Conservation (phyloP, 169 alveolate genomes). For the Hepatocystis sp. region DNA sequence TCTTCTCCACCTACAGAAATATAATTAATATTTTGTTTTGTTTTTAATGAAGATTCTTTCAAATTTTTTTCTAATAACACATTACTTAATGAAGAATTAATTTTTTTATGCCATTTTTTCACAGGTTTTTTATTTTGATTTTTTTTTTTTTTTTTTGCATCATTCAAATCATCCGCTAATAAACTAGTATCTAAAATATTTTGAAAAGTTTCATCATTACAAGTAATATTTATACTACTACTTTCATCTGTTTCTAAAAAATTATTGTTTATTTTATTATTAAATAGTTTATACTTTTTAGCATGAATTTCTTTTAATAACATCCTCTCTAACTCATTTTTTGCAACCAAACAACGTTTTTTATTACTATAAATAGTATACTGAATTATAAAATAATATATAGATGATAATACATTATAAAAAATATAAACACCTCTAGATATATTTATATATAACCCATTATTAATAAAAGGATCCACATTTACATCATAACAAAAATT, state of each 20-base stretch:
- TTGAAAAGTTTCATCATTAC: neutral
- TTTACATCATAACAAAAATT: conserved; percentile 20
- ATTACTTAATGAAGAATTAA: neutral
- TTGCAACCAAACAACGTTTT: conserved; percentile 23
- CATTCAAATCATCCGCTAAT: conserved; percentile 13
- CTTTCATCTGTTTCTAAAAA: conserved; percentile 10
- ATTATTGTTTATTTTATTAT: neutral
- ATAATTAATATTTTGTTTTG: neutral
- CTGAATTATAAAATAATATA: conserved; percentile 19
- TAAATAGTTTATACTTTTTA: conserved; percentile 13
- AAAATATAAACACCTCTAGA: neutral
- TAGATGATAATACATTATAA: conserved; percentile 27
- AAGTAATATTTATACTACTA: conserved; percentile 8
- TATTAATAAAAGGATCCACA: neutral
- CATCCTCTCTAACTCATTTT: conserved; percentile 25
- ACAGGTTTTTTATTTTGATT: neutral
- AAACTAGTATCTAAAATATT: neutral
- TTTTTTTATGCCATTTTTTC: neutral
- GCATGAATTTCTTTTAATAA: conserved; percentile 18
- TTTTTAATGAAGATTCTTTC: conserved; percentile 3
- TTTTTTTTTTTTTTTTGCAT: neutral
- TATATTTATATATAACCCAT: neutral
- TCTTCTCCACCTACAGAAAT: neutral
- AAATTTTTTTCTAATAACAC: conserved; percentile 5
- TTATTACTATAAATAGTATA: conserved; percentile 11